A percentile compares a stretch with the other conserved stretches of the same genome.
Conservation (phyloP, 2,329 filamentous ascomycete genomes). For the Ophiostoma perfectum region DNA sequence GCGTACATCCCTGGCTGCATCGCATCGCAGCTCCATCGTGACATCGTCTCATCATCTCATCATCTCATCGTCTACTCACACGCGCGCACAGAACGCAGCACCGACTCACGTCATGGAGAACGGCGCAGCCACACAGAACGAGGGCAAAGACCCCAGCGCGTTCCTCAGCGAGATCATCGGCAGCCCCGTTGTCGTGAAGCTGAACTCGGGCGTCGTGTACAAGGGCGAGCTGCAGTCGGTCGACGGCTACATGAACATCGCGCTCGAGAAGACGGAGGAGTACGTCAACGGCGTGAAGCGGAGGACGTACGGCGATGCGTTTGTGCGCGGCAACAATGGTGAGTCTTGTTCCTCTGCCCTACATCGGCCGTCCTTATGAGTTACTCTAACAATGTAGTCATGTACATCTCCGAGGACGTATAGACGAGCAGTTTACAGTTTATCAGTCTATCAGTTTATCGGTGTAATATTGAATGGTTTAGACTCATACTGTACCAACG, state of each 20-base stretch:
- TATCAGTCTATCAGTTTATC: not conserved
- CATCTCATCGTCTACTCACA: too few relatives aligned
- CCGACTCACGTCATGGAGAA: constrained; percentile 61
- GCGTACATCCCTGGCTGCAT: too few relatives aligned
- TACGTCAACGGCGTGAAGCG: constrained; percentile 79
- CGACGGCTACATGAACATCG: constrained; percentile 99
- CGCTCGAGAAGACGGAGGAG: constrained; percentile 90
- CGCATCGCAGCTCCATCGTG: too few relatives aligned
- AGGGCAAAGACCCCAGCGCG: constrained; percentile 86
- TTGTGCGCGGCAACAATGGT: constrained; percentile 93
- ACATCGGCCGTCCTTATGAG: constrained; percentile 20
- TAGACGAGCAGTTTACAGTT: constrained; percentile 12
- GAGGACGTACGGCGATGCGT: constrained; percentile 85
- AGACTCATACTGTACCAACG: too few relatives aligned
- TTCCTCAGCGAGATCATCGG: constrained; percentile 95
- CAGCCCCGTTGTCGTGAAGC: constrained; percentile 87
- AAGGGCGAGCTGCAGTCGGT: constrained; percentile 96
- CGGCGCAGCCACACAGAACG: constrained; percentile 52
- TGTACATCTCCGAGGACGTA: constrained; percentile 65
- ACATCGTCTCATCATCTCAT: too few relatives aligned
- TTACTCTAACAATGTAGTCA: constrained; percentile 42
- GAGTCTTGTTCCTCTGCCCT: constrained; percentile 36
- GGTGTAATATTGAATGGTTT: constrained; percentile 29
- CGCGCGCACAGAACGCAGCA: too few relatives aligned
- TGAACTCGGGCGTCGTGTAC: constrained; percentile 98